These are phyloP conservation scores for Aspergillus pseudoterreus DNA, from an alignment of 2,329 filamentous ascomycete genomes.

Conservation along the genomic window DNA sequence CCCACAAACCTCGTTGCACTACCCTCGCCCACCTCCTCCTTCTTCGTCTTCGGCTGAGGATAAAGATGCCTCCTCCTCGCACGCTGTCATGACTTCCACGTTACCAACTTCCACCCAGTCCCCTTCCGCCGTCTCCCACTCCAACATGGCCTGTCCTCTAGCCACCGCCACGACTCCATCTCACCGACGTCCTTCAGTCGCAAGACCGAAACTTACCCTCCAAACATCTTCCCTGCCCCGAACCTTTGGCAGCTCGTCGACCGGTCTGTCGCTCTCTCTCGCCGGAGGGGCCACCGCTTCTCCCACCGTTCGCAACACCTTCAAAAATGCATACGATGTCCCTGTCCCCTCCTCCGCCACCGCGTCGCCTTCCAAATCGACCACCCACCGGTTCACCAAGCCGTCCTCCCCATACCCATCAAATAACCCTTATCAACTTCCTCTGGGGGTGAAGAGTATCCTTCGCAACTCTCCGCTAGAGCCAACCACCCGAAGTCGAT, in stretches of 20 bases:
- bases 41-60: slow-evolving; percentile 1
- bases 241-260: slow-evolving; percentile 53
- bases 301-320: slow-evolving; percentile 60
- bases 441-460: slow-evolving; percentile 44
- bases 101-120: slow-evolving; percentile 4
- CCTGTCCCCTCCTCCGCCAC: slow-evolving; percentile 37
- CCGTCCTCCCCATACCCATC: slow-evolving; percentile 28
- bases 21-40: slow-evolving; percentile 1
- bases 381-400: slow-evolving; percentile 25
- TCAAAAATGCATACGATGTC: slow-evolving; percentile 56
- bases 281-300: slow-evolving; percentile 49
- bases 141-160: slow-evolving; percentile 16
- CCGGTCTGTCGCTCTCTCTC: slow-evolving; percentile 50
- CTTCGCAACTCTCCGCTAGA: slow-evolving; percentile 46
- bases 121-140: slow-evolving; percentile 5
- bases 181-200: slow-evolving; percentile 18
- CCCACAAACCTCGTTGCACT: slow-evolving; percentile 12
- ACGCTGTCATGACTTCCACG: slow-evolving; percentile 8
- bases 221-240: slow-evolving; percentile 52
- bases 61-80: slow-evolving; percentile 7
- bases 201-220: slow-evolving; percentile 58
- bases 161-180: slow-evolving; percentile 9
- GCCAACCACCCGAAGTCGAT: slow-evolving; percentile 33
- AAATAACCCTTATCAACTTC: slow-evolving; percentile 38
- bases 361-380: slow-evolving; percentile 29